These are phyloP conservation scores for Eucalyptus viminalis DNA, from an alignment of 345 rosid species.

Conservation along the genomic window DNA sequence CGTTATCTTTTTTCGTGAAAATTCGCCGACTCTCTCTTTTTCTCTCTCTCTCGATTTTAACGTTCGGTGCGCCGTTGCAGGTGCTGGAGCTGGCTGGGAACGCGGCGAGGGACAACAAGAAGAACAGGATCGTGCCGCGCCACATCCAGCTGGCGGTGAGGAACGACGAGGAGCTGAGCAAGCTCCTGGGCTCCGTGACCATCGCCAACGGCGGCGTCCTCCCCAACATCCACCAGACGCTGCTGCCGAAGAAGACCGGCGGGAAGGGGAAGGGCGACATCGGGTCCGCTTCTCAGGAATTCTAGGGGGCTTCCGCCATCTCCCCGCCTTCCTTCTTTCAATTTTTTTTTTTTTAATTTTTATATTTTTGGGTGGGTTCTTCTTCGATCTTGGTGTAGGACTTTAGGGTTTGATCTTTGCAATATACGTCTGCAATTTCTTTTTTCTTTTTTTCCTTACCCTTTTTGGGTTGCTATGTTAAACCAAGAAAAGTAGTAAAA, in stretches of 20 bases:
- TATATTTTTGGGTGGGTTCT: neutral
- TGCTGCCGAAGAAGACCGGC: neutral
- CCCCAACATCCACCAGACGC: neutral
- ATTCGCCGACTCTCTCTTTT: neutral
- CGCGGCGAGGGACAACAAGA: constrained; percentile 3
- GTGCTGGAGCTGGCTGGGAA: neutral
- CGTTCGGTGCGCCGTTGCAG: neutral
- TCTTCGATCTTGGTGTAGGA: neutral
- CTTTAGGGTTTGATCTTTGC: neutral
- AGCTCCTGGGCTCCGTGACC: neutral
- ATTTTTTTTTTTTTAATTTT: fast-evolving
- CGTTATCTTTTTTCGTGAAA: neutral
- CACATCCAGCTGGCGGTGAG: constrained; percentile 2
- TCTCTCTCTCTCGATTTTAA: neutral
- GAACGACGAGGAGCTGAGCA: constrained; percentile 2
- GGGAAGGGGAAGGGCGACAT: neutral
- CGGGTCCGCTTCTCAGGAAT: neutral
- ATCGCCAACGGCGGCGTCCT: neutral
- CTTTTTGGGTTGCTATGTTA: neutral
- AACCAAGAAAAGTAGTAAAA: neutral
- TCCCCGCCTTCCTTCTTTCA: neutral
- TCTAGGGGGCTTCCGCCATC: neutral
- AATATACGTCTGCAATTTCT: neutral
- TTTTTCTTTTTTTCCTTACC: fast-evolving
- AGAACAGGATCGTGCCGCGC: neutral